Percentiles rank a stretch among this genome's conserved stretches.
phyloP scores from a whole-genome alignment of 176 grass and related monocot genomes.

The Phyllostachys edulis region DNA sequence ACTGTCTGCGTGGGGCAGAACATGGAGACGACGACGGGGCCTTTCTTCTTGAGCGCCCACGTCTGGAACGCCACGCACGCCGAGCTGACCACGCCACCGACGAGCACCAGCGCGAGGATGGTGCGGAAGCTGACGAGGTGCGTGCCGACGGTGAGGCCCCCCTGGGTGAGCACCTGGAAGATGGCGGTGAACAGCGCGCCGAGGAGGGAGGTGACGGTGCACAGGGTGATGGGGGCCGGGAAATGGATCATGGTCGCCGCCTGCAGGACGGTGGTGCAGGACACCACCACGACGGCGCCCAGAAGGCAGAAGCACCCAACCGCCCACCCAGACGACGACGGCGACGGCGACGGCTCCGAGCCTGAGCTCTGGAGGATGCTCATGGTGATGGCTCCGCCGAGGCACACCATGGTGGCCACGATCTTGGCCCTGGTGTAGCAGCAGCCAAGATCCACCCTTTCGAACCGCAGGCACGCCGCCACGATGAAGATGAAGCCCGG shows the following conservation, averaged over 20 bases:
- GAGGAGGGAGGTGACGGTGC: slow-evolving; percentile 40
- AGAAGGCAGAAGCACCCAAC: slow-evolving; percentile 41
- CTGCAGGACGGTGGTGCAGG: slow-evolving; percentile 51
- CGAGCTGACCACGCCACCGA: slow-evolving; percentile 32
- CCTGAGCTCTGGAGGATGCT: slow-evolving; percentile 46
- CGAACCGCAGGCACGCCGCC: slow-evolving; percentile 36
- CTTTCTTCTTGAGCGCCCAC: slow-evolving; percentile 59
- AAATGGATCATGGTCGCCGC: slow-evolving; percentile 50
- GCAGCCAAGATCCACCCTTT: slow-evolving; percentile 48
- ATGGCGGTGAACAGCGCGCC: slow-evolving; percentile 39
- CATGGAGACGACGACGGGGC: slow-evolving; percentile 53
- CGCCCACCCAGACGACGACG: no score
- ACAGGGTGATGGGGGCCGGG: slow-evolving; percentile 37
- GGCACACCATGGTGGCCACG: slow-evolving; percentile 45
- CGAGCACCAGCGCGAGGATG: slow-evolving; percentile 10
- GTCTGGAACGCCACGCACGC: slow-evolving; percentile 49
- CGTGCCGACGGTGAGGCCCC: slow-evolving; percentile 29
- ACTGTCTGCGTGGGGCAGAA: slow-evolving; percentile 50
- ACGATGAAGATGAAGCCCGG: slow-evolving; percentile 58
- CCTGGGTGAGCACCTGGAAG: slow-evolving; percentile 37
- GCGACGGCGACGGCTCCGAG: not conserved
- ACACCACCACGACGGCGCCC: slow-evolving; percentile 39
- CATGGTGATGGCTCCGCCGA: slow-evolving; percentile 50
- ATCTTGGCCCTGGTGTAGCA: slow-evolving; percentile 50
- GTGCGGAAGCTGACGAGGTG: not conserved